A percentile compares a stretch with the other conserved stretches of the same genome.
Evolutionary conservation across 805 yeast species (phyloP).

Genomic region (Hanseniaspora taiwanica): DNA sequence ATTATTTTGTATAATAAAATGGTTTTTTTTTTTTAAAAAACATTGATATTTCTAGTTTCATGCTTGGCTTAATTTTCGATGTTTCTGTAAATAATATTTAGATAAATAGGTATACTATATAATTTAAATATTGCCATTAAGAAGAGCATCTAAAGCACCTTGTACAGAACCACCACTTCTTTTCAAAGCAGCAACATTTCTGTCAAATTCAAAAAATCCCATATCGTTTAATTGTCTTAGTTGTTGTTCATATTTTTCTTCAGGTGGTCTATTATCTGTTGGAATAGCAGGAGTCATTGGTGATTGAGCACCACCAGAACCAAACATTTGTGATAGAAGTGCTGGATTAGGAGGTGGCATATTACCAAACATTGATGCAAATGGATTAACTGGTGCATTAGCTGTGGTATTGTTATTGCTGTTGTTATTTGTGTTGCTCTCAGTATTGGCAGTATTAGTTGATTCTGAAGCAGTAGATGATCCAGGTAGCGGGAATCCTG

Average conservation of each 20-base stretch:
- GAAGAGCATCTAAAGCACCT: conserved; percentile 83
- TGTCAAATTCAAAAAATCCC: conserved; percentile 85
- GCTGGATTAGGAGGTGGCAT: conserved; percentile 35
- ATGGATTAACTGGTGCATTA: conserved; percentile 44
- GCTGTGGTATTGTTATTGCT: conserved; percentile 12
- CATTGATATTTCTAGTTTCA: too few relatives aligned
- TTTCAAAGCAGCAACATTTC: conserved; percentile 82
- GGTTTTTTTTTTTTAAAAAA: too few relatives aligned
- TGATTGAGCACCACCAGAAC: not conserved
- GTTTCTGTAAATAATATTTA: not conserved
- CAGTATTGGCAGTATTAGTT: conserved; percentile 15
- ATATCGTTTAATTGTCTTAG: conserved; percentile 66
- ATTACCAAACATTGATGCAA: conserved; percentile 31
- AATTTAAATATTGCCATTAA: conserved; percentile 49
- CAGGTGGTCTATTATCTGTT: conserved; percentile 59
- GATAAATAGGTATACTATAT: conserved; percentile 22
- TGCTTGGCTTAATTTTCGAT: not conserved
- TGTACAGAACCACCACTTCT: conserved; percentile 95
- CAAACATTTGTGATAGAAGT: conserved; percentile 20
- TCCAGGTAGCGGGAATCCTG: conserved; percentile 19
- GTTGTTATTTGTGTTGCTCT: conserved; percentile 17
- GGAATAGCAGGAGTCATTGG: conserved; percentile 16
- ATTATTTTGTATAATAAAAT: too few relatives aligned
- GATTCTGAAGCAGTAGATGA: conserved; percentile 31
- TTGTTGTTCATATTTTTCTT: conserved; percentile 61